phyloP scores from a whole-genome alignment of 2,329 filamentous ascomycete species.

The Fusarium marasasianum region DNA sequence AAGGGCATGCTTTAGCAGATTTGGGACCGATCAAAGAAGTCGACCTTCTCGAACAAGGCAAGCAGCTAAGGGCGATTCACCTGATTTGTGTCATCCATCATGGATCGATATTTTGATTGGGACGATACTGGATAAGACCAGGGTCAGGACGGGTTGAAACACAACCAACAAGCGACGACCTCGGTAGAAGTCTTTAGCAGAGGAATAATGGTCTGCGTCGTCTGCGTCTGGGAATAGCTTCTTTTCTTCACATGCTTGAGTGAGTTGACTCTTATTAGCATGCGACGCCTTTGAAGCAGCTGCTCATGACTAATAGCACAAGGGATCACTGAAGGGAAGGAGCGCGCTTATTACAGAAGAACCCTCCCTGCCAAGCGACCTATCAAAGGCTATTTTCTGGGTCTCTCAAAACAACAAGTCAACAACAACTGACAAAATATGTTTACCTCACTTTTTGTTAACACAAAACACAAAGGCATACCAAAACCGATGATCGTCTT shows the following conservation, averaged over 20 bases:
- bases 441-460: neutral
- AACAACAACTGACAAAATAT: neutral
- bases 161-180: neutral
- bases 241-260: conserved; percentile 1
- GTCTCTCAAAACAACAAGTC: neutral
- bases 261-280: neutral
- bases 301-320: neutral
- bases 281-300: neutral
- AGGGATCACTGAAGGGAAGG: neutral
- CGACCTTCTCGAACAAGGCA: conserved; percentile 29
- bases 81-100: conserved; percentile 7
- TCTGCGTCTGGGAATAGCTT: conserved; percentile 8
- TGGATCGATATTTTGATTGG: conserved; percentile 1
- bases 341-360: neutral
- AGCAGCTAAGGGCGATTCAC: conserved; percentile 5
- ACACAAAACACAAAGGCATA: conserved; percentile 1
- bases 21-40: conserved; percentile 18
- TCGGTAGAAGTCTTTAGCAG: neutral
- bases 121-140: neutral
- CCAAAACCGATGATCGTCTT: neutral
- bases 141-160: conserved; percentile 28
- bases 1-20: neutral
- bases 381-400: neutral
- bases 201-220: neutral
- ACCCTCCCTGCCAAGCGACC: neutral